Base-by-base conservation (phyloP, 208 protist species). In the Leishmania braziliensis region DNA sequence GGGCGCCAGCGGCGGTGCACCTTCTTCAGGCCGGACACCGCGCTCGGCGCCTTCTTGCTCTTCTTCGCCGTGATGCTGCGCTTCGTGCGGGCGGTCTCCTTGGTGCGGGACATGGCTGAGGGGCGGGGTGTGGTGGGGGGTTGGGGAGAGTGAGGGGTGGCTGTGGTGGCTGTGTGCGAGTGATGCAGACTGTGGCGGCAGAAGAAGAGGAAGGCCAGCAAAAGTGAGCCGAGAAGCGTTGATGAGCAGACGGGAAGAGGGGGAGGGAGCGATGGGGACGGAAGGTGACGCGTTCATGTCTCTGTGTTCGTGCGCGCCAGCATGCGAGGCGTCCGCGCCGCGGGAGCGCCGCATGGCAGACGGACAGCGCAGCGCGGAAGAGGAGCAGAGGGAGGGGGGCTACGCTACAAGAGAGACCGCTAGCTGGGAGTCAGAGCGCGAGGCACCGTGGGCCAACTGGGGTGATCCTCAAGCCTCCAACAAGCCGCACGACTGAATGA, bases 71-170 rank as follows among this genome's bases (percentile, higher is more conserved):
- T n/a, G n/a, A n/a, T n/a, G n/a, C n/a, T n/a, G n/a, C n/a, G n/a
- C n/a, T n/a, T n/a, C n/a, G n/a, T n/a, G n/a, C n/a, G 36, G 36
- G 98, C 96, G 36, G 36, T 39, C 36, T 39, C 36, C 36, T 39
- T 39, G 36, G 36, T 39, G 36, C 36, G 36, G 36, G 36, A 39
- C 36, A 39, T 39, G 36, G 36, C 36, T 39, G 36, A 39, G 36
- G 36, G 53, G 36, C 1, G 36, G 36, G 36, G 36, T 39, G 36
- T 39, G 36, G 36, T 39, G 36, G 36, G 36, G 36, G 36, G 36
- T 39, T 39, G 36, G 0, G 36, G 36, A 39, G 36, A 0, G 36
- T 39, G 53, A 56, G 53, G 18, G 53, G 18, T 9, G 53, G 53
- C 9, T 56, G 53, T 9, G 53, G 53, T 56, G 53, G 53, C 9